Evolutionary conservation across 345 rosid genomes (phyloP), one percentile per base, ranked within the genome.

Genomic region (Iberis pinnata): DNA sequence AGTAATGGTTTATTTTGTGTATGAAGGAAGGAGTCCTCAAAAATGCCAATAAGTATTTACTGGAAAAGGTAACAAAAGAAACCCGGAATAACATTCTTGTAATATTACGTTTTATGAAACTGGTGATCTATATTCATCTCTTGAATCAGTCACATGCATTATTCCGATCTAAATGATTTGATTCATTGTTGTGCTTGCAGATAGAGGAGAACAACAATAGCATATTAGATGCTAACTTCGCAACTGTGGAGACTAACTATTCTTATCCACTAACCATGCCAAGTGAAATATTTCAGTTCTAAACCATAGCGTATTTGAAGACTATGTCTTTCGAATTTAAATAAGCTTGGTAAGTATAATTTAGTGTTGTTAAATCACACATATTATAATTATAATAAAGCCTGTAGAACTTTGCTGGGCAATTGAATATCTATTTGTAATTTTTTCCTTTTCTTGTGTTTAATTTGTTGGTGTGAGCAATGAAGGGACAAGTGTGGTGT

Each of bases 1-100:
- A 35, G n/a, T n/a, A n/a, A n/a, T 66, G 40, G 45, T 43, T 38
- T 26, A 55, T 17, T 32, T 18, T 32, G n/a, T 27, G 26, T 61
- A 40, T 75, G 47, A 15, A 88, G 97, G 97, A 88, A 68, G 89
- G 82, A 53, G 61, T 81, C 41, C 68, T 88, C 71, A 74, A 69
- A 50, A 82, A 89, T 53, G 76, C 92, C 64, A 88, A 88, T 55
- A 76, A 76, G 63, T 74, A 62, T 62, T 84, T 88, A 65, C 89
- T 76, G 39, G 83, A 85, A 40, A 83, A 85, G 95, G 97, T 88
- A 72, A 12, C 12, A 61, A 6, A 31, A 32, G 10, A 43, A 15
- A 12, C 18, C 17, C 22, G 9, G 18, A 8, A 38, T 20, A 41
- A 27, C 13, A 26, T 39, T 43, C 4, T 54, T 5, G 12, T 38